phyloP scores from a whole-genome alignment of 306 rosid genomes.

The Trifolium repens region DNA sequence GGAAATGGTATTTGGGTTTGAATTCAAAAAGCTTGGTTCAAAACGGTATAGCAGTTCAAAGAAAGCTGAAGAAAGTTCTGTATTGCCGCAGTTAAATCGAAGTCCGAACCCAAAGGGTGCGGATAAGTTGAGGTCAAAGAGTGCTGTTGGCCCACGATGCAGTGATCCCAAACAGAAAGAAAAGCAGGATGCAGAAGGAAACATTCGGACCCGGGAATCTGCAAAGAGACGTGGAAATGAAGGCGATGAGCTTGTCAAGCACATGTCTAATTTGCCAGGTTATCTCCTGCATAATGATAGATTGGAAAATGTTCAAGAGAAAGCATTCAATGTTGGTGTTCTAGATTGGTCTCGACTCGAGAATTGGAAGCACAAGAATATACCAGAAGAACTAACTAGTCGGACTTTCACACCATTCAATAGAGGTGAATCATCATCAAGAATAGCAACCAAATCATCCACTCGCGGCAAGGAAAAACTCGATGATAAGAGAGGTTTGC shows the following conservation, averaged over 20 bases:
- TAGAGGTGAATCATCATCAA: conserved; percentile 45
- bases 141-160: conserved; percentile 41
- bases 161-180: conserved; percentile 48
- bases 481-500: conserved; percentile 40
- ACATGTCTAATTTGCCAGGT: conserved; percentile 89
- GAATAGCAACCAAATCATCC: conserved; percentile 49
- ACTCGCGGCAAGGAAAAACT: conserved; percentile 41
- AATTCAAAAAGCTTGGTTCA: conserved; percentile 52
- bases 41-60: conserved; percentile 56
- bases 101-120: conserved; percentile 36
- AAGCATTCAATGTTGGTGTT: conserved; percentile 88
- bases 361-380: conserved; percentile 69
- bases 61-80: conserved; percentile 51
- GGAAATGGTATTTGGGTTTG: conserved; percentile 65
- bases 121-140: conserved; percentile 58
- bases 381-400: conserved; percentile 45
- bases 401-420: conserved; percentile 46
- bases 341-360: conserved; percentile 84
- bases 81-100: conserved; percentile 45
- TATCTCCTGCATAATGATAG: conserved; percentile 64
- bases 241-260: conserved; percentile 84
- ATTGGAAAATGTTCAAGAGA: conserved; percentile 63
- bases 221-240: conserved; percentile 43
- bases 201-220: conserved; percentile 37
- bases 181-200: conserved; percentile 43